Percentiles rank a stretch among this genome's conserved stretches.
Evolutionary conservation across 2,329 filamentous ascomycete species (phyloP).

Genomic region (Pyrenochaeta sp.): DNA sequence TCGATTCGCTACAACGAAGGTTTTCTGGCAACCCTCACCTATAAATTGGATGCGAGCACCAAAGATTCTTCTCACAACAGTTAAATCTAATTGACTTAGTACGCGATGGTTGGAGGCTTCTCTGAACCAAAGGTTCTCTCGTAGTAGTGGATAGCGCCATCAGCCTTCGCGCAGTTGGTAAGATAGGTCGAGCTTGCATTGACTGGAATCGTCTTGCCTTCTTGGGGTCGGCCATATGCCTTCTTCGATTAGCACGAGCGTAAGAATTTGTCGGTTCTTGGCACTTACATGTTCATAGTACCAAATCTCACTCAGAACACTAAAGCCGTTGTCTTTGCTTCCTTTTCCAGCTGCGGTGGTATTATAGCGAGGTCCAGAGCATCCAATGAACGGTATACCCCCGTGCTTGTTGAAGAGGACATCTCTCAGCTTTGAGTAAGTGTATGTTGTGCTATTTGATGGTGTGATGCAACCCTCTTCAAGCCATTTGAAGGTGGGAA

Average conservation of each 20-base stretch:
- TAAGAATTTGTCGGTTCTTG: neutral
- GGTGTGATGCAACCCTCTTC: constrained; percentile 61
- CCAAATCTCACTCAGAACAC: constrained; percentile 68
- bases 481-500: constrained; percentile 70
- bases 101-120: constrained; percentile 36
- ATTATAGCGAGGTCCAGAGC: constrained; percentile 67
- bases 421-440: constrained; percentile 60
- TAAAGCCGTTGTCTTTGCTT: constrained; percentile 63
- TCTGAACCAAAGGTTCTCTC: constrained; percentile 56
- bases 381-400: constrained; percentile 67
- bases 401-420: constrained; percentile 61
- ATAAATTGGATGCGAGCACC: no score
- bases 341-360: constrained; percentile 64
- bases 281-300: constrained; percentile 66
- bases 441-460: constrained; percentile 65
- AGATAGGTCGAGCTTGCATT: constrained; percentile 57
- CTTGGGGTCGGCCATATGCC: constrained; percentile 63
- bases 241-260: constrained; percentile 15
- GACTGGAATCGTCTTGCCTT: constrained; percentile 55
- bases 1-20: no score
- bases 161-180: constrained; percentile 63
- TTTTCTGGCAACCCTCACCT: no score
- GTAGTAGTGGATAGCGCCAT: constrained; percentile 63
- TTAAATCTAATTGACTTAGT: constrained; percentile 8
- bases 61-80: no score